Base-by-base conservation (phyloP, 2,329 filamentous ascomycete species). In the Aureobasidium sp. region DNA sequence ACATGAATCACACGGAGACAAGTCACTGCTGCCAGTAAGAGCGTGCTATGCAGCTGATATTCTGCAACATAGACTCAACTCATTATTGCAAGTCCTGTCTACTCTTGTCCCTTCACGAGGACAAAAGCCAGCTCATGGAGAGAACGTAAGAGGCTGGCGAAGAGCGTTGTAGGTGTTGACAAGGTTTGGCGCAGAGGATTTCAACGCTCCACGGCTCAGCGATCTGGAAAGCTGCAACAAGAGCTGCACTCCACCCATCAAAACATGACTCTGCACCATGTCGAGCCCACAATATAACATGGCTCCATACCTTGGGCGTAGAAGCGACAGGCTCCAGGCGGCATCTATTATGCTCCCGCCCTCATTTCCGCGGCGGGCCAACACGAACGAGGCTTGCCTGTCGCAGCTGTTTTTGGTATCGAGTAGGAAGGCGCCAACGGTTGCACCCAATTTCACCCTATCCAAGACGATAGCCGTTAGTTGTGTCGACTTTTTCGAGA, bases 401-500 rank as follows among this genome's bases (percentile, higher is more conserved):
- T 48, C 31, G 42, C 29, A 58, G 40, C 54, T 58, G 42, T 39
- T 27, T 58, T 24, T 47, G 53, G 53, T n/a, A n/a, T n/a, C n/a
- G n/a, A n/a, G n/a, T 37, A 58, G 31, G n/a, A 33, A 58, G 54
- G 54, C 54, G 54, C 39, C 42, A 58, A 58, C 54, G 54, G 54
- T 15, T 47, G 31, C 31, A 48, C 29, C 42, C 40, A 58, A 58
- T 47, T 58, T 58, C 19, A 19, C 42, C 54, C 54, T 47, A 58
- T 58, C 54, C 39, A 48, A 31, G 39, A 56, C 52, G 52, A 47
- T 58, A 58, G 33, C 35, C 42, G 42, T 37, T 58, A 48, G 48
- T 39, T 58, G 54, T 6, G 29, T 22, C 29, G 39, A 45, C 22
- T 33, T 33, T 56, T 57, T 19, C 37, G 40, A 37, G 31, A 39